Percentiles rank a stretch among this genome's conserved stretches.
phyloP scores from a whole-genome alignment of 306 rosid genomes.

The Morella rubra region DNA sequence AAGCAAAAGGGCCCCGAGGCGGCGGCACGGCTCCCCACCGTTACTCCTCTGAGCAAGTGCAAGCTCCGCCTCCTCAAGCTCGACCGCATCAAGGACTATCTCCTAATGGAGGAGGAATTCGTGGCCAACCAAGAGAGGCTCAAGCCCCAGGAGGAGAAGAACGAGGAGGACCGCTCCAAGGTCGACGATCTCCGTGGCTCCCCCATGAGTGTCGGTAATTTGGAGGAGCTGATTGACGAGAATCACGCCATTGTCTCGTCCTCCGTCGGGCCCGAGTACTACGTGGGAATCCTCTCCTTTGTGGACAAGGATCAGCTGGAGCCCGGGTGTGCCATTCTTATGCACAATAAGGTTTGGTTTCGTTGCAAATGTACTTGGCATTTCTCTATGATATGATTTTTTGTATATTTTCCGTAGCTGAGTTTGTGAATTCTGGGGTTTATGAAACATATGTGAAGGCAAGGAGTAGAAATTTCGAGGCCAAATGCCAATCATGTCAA shows the following conservation, averaged over 20 bases:
- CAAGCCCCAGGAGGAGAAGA: constrained; percentile 59
- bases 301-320: constrained; percentile 68
- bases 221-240: constrained; percentile 67
- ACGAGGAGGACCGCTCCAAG: constrained; percentile 59
- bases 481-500: not conserved
- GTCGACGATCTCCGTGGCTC: constrained; percentile 63
- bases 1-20: constrained; percentile 67
- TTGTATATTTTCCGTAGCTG: too few species aligned
- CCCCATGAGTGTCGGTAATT: constrained; percentile 65
- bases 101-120: constrained; percentile 60
- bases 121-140: constrained; percentile 59
- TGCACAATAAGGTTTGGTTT: constrained; percentile 56
- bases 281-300: constrained; percentile 57
- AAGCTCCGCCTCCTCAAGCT: constrained; percentile 57
- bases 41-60: constrained; percentile 57
- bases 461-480: not conserved
- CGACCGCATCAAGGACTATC: constrained; percentile 60
- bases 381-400: not conserved
- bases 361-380: not conserved
- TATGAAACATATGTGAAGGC: not conserved
- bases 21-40: constrained; percentile 54
- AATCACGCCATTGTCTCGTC: constrained; percentile 63
- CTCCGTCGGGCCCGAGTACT: constrained; percentile 66
- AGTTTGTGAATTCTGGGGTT: not conserved
- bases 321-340: constrained; percentile 69